Evolutionary conservation across 805 yeast species (phyloP), one percentile per base, ranked within the genome.

Genomic region (Naumovozyma baii): DNA sequence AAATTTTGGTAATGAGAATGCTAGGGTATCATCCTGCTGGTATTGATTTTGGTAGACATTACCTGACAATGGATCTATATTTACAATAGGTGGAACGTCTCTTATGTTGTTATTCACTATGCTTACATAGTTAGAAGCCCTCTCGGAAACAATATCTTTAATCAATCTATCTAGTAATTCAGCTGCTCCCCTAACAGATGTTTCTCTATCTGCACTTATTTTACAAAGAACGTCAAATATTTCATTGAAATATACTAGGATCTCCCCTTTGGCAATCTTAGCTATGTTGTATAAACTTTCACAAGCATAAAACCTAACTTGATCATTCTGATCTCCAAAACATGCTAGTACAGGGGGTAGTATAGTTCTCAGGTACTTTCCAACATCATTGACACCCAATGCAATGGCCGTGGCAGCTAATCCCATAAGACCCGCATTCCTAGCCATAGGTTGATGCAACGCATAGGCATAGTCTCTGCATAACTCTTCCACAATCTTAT

Each of bases 331-430:
- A 55, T 92, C 98, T 37, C 94, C 90, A 59, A 92, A 92, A 43
- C 96, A 90, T 0, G 96, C 90, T 50, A 92, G 68, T 12, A 92
- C 95, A 0, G 98, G 96, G 45, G 85, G 92, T 46, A 92, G 76
- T 41, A 92, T 87, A 39, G 78, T 83, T 43, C 85, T 92, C 36
- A 92, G 62, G 52, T 85, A 90, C 41, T 68, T 67, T 0, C 95
- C 92, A 28, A 92, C 85, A 36, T 88, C 90, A 49, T 76, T 76
- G 31, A 69, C 72, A 2, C 97, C 96, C 22, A 92, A 63, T 0
- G 97, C 97, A 40, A 92, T 88, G 0, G 96, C 87, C 3, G 87
- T 92, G 10, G 96, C 95, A 4, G 97, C 98, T 15, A 92, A 66
- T 0, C 97, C 97, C 48, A 94, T 90, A 32, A 90, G 70, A 0